Base-by-base conservation (phyloP, 306 rosid species). In the Quercus robur region DNA sequence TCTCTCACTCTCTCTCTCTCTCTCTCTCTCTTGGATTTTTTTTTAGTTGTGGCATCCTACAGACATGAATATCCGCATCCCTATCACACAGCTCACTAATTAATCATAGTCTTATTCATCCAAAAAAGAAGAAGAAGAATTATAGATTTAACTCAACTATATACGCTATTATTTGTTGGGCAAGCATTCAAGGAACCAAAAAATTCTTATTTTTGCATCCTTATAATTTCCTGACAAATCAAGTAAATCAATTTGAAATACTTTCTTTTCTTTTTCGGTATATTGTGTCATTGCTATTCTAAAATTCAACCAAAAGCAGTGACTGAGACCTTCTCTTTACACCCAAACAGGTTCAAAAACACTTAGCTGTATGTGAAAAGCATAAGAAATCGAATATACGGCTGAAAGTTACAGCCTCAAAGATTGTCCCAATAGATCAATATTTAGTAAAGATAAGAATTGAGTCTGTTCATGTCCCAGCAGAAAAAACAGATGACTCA, bases 401-500 rank as follows among this genome's bases (percentile, higher is more conserved):
- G 17, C 69, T 28, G 30, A 5, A 62, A 62, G 15, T 62, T 20
- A 62, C 15, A 26, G 38, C 10, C 69, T 25, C 2, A 2, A 4
- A 62, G 31, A 61, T 25, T 23, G 14, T 28, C n/a, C 20, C 69
- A 63, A 67, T 19, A 67, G 3, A 9, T 18, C 49, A n/a, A 62
- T 4, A 63, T 63, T 63, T 63, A 26, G 38, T 13, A 63, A 49
- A 49, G 54, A 63, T 5, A 14, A 26, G 9, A 28, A 14, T 18
- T 31, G 70, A 17, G 3, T 19, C 51, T 33, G 71, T 19, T 28
- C 41, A 3, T 28, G 17, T 12, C 70, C 38, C 35, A 35, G 56
- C 25, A 10, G 13, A 82, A 73, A 64, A 73, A 61, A 33, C 55
- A 76, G 56, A 85, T 55, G 77, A 84, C 78, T 90, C 84, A 86